Percentiles rank a stretch among this genome's conserved stretches.
phyloP scores from a whole-genome alignment of 1,139 yeast genomes.

The Hemisphaericaspora xylofermentans region DNA sequence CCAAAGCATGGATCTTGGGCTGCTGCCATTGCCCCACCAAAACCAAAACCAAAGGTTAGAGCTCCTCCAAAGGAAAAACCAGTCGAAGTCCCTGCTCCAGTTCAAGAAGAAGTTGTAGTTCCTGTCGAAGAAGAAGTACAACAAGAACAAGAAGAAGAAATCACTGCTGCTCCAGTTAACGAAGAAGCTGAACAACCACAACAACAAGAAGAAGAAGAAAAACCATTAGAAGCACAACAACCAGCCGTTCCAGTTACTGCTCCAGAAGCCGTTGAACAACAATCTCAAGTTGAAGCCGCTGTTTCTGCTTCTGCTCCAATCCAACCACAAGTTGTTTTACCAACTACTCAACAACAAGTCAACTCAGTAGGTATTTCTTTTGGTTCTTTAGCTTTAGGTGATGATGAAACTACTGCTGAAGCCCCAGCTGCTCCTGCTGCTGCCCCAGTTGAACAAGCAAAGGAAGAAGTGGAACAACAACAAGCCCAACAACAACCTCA shows the following conservation, averaged over 20 bases:
- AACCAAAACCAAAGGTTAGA: conserved; percentile 20
- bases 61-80: conserved; percentile 12
- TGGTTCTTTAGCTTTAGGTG: conserved; percentile 59
- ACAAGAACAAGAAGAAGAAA: conserved; percentile 41
- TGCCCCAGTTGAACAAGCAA: conserved; percentile 2
- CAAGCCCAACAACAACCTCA: conserved; percentile 17
- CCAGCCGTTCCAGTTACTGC: conserved; percentile 5
- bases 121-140: neutral
- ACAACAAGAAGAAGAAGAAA: conserved; percentile 39
- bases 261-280: conserved; percentile 5
- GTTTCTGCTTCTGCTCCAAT: conserved; percentile 12
- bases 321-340: conserved; percentile 67
- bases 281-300: conserved; percentile 5
- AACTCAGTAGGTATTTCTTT: conserved; percentile 68
- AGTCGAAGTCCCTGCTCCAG: conserved; percentile 10
- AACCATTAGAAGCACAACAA: conserved; percentile 52
- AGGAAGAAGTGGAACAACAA: conserved; percentile 14
- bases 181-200: conserved; percentile 67
- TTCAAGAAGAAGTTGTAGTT: conserved; percentile 18
- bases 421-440: conserved; percentile 11
- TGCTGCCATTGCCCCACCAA: conserved; percentile 56
- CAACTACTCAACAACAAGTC: conserved; percentile 49
- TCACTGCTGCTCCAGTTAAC: conserved; percentile 32
- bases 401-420: conserved; percentile 25
- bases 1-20: conserved; percentile 53